Percentiles rank a stretch among this genome's conserved stretches.
Conservation (phyloP, 164 flowering plant genomes). For the Piper betle region DNA sequence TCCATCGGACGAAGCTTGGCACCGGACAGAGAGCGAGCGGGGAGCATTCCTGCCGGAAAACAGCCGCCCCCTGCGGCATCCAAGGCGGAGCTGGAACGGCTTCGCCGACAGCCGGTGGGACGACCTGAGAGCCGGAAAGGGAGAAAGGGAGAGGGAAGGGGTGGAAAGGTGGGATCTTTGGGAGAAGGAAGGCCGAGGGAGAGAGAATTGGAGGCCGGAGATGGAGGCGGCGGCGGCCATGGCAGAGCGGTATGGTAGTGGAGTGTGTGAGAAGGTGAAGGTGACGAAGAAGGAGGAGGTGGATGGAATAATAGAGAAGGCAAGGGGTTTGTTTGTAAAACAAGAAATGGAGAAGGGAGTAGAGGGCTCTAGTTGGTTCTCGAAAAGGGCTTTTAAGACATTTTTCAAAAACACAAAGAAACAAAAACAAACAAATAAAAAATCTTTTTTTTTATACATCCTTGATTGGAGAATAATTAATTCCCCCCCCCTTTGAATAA, state of each 20-base stretch:
- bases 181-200: not conserved
- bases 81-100: constrained; percentile 11
- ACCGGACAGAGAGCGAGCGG: constrained; percentile 33
- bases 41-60: constrained; percentile 12
- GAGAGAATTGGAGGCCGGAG: not conserved
- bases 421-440: not conserved
- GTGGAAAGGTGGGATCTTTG: not conserved
- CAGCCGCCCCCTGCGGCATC: constrained; percentile 13
- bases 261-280: constrained; percentile 3
- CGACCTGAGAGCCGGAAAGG: constrained; percentile 11
- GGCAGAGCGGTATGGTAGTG: too few relatives aligned
- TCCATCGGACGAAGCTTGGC: constrained; percentile 45
- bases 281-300: not conserved
- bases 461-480: not conserved
- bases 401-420: not conserved
- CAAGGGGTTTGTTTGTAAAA: too few relatives aligned
- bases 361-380: too few relatives aligned
- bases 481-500: not conserved
- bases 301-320: not conserved
- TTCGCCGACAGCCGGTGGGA: constrained; percentile 14
- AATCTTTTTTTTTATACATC: not conserved
- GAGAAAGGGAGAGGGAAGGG: constrained; percentile 21
- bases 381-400: not conserved
- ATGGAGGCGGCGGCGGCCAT: not conserved
- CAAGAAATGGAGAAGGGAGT: too few relatives aligned